Base-by-base conservation (phyloP, 345 rosid species). In the Lagerstroemia speciosa region DNA sequence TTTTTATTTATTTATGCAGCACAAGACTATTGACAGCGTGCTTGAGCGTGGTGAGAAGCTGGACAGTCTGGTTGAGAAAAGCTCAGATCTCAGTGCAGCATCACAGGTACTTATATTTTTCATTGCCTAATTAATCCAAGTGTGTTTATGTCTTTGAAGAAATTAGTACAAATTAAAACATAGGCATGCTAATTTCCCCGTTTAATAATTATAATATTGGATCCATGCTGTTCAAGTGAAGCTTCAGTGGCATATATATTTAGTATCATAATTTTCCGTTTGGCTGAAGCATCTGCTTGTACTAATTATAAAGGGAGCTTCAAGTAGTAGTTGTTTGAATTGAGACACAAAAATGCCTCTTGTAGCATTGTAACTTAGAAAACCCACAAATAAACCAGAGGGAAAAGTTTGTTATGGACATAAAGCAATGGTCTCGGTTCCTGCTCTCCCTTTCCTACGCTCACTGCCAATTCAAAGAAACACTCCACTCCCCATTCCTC, bases 31-130 rank as follows among this genome's bases (percentile, higher is more conserved):
- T 37, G 98, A 93, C 65, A 91, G 96, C 19, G 98, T 93, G 69
- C 91, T 93, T 58, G 97, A 88, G 33, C 92, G 98, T 55, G 98
- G 98, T 16, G 97, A 86, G 88, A 91, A 79, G 83, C 85, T 93
- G 72, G 98, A 91, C 88, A 87, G 95, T 76, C 79, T 93, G 75
- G 97, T 93, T 68, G 97, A 91, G 78, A 93, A 93, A 87, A 93
- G 98, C 78, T 93, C 97, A 53, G 97, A 93, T 83, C 80, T 93
- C 75, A 93, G 98, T 79, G 82, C 85, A 72, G 92, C 97, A 67
- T 91, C 97, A 7, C 97, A 93, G 97, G 98, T 93, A 81, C 60
- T 15, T 19, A 27, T 63, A 29, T 17, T n/a, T 27, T 6, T n/a
- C 26, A 1, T 52, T 20, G 6, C 24, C 24, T 52, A 52, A n/a